These are phyloP conservation scores for Cercophora samala DNA, from an alignment of 495 filamentous ascomycete species.

Conservation along the genomic window DNA sequence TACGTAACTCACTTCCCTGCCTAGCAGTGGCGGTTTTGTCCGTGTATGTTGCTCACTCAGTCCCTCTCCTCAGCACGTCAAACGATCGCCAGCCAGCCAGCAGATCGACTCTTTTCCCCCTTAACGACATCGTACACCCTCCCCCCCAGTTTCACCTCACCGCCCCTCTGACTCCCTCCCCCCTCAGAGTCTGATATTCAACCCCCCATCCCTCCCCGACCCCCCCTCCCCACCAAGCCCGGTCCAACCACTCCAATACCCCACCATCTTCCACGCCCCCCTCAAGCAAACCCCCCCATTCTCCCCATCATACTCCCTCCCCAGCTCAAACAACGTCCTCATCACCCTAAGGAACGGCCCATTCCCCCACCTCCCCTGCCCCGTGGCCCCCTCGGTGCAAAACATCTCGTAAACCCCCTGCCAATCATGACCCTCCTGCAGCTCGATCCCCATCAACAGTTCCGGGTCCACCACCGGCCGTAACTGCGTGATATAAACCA, in stretches of 20 bases:
- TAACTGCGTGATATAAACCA: conserved; percentile 34
- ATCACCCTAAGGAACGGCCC: conserved; percentile 24
- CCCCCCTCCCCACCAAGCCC: conserved; percentile 27
- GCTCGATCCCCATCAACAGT: conserved; percentile 17
- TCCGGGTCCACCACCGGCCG: conserved; percentile 26
- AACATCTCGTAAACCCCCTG: conserved; percentile 16
- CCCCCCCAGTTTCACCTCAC: not conserved
- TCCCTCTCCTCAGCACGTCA: not conserved
- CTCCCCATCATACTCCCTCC: conserved; percentile 7
- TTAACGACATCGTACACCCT: not conserved
- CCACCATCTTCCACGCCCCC: conserved; percentile 31
- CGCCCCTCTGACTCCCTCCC: not conserved
- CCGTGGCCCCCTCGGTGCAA: not conserved
- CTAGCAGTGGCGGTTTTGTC: not conserved
- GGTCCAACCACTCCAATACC: conserved; percentile 30
- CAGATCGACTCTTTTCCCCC: not conserved
- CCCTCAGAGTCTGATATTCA: conserved; percentile 34
- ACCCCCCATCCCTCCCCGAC: conserved; percentile 21
- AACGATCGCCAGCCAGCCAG: not conserved
- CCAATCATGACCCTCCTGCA: conserved; percentile 17
- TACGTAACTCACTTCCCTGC: not conserved
- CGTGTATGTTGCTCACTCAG: not conserved
- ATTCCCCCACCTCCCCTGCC: conserved; percentile 14
- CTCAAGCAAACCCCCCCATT: conserved; percentile 21
- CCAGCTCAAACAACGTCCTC: conserved; percentile 31